These are phyloP conservation scores for Pichia sp. DNA, from an alignment of 1,139 yeast species.

Conservation along the genomic window DNA sequence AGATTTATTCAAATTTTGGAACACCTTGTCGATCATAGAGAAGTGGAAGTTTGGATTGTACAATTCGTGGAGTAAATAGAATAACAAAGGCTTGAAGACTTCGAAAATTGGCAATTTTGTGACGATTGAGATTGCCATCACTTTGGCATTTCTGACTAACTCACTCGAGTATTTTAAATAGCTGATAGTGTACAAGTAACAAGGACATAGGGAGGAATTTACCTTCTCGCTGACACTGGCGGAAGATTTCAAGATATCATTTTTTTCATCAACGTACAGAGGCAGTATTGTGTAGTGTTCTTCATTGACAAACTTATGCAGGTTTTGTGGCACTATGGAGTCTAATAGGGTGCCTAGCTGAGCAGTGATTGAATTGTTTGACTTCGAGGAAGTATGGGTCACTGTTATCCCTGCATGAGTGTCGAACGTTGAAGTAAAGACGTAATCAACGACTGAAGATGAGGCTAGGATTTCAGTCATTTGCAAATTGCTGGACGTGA, in stretches of 20 bases:
- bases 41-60: conserved; percentile 31
- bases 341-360: conserved; percentile 40
- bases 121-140: conserved; percentile 47
- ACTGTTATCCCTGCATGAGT: neutral
- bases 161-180: conserved; percentile 38
- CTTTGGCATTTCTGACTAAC: conserved; percentile 44
- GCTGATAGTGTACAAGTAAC: conserved; percentile 47
- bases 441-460: conserved; percentile 32
- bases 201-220: conserved; percentile 28
- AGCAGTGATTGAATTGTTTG: conserved; percentile 26
- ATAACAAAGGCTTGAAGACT: conserved; percentile 46
- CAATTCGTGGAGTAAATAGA: conserved; percentile 44
- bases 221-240: conserved; percentile 32
- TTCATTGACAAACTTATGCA: conserved; percentile 35
- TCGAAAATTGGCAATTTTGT: conserved; percentile 44
- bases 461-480: conserved; percentile 1
- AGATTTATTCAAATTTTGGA: conserved; percentile 20
- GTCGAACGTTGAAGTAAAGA: conserved; percentile 56
- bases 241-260: conserved; percentile 42
- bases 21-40: conserved; percentile 11
- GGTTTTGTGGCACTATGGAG: conserved; percentile 26
- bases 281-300: conserved; percentile 50
- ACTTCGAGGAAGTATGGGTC: conserved; percentile 1
- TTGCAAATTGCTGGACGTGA: neutral
- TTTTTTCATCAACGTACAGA: conserved; percentile 36